Evolutionary conservation across 352 stramenopile species (phyloP).

Genomic region (Phytophthora fragariae): DNA sequence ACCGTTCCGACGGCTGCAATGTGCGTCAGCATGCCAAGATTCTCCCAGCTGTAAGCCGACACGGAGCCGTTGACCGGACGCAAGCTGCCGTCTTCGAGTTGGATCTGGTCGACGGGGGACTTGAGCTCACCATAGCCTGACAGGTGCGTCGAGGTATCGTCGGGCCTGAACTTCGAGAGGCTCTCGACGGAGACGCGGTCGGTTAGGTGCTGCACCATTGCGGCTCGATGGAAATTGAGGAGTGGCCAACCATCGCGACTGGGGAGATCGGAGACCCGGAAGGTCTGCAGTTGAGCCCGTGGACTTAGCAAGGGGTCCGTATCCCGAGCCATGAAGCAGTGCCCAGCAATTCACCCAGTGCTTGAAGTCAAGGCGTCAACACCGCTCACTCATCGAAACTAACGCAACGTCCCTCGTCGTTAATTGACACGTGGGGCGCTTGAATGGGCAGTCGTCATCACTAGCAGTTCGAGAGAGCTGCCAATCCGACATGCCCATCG

Average conservation of each 20-base stretch:
- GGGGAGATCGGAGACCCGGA: background rate
- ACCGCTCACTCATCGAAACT: conserved; percentile 3
- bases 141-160: background rate
- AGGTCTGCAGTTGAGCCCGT: conserved; percentile 1
- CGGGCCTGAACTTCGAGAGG: conserved; percentile 6
- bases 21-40: conserved; percentile 50
- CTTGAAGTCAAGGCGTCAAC: background rate
- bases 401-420: background rate
- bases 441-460: background rate
- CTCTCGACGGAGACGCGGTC: conserved; percentile 19
- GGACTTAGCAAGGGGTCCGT: conserved; percentile 1
- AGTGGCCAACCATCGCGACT: conserved; percentile 6
- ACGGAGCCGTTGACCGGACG: conserved; percentile 15
- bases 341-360: background rate
- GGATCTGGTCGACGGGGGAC: conserved; percentile 2
- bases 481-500: conserved; percentile 6
- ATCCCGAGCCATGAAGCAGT: background rate
- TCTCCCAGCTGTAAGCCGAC: conserved; percentile 21
- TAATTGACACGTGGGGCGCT: background rate
- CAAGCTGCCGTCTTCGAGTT: conserved; percentile 15
- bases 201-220: conserved; percentile 21
- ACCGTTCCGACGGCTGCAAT: conserved; percentile 41
- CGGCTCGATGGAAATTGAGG: conserved; percentile 9
- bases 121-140: conserved; percentile 12
- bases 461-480: background rate